Evolutionary conservation across 2,329 filamentous ascomycete genomes (phyloP), one percentile per base, ranked within the genome.

Genomic region (Clonostachys byssicola): DNA sequence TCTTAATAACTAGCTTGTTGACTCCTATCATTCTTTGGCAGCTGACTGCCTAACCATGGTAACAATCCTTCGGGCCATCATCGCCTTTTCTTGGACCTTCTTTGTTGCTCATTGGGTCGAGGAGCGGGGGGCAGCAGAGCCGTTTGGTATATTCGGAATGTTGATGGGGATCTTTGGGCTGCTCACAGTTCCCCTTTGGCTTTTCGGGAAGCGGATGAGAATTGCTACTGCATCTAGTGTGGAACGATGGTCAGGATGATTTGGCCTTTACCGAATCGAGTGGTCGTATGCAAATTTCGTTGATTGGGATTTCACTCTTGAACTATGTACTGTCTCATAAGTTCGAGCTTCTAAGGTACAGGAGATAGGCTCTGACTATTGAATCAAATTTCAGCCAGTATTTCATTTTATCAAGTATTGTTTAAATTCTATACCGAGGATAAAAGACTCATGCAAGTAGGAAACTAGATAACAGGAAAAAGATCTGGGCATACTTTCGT

Each of bases 11-110:
- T 47, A 74, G 70, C 53, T 80, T 5, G 76, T 80, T 35, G 77
- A 80, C 36, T 63, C 73, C 0, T 80, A 80, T 51, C 59, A 63
- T 1, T 57, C 64, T 2, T 52, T 77, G 1, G 70, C 72, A 0
- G 70, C 69, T 2, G 75, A 80, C 51, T 79, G 75, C 54, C 79
- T 81, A 52, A 73, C 76, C 12, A 71, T 75, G 44, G 70, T 80
- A 1, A 77, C 75, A 2, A 71, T 71, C 34, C 58, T 73, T 14
- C 65, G 76, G 4, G 66, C 73, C 12, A 58, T 78, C 6, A 68
- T 81, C 9, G 65, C 70, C 1, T 80, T 80, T 52, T 68, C 73
- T 0, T 81, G 76, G 75, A 75, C 73, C 0, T 78, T 78, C 47
- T 79, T 80, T 41, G 70, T 74, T 0, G 66, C 67, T 4, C 60